Base-by-base conservation (phyloP, 495 filamentous ascomycete species). In the Durotheca rogersii region DNA sequence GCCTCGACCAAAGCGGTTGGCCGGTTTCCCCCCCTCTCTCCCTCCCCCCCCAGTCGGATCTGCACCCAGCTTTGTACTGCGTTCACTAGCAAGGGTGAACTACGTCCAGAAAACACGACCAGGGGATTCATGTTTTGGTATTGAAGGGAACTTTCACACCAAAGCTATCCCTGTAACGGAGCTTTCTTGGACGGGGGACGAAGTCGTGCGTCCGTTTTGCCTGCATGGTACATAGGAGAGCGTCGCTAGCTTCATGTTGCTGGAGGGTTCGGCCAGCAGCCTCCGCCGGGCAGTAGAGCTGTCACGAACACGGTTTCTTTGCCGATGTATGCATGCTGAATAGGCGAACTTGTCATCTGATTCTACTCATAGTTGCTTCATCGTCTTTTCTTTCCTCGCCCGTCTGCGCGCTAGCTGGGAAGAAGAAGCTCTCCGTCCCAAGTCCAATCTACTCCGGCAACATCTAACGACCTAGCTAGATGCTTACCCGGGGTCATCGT, bases 11-110 rank as follows among this genome's bases (percentile, higher is more conserved):
- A 43, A n/a, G 10, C 47, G 51, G 41, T 60, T 60, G 56, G 56
- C 32, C 34, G 40, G 37, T 23, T 23, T 15, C 21, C n/a, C 33
- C n/a, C n/a, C n/a, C n/a, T n/a, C n/a, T n/a, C n/a, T n/a, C n/a
- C n/a, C n/a, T n/a, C n/a, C n/a, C n/a, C 55, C 55, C 55, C 14
- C 14, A 53, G 55, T 45, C 44, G 14, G 55, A 58, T 58, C 55
- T 58, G 41, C 55, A 33, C 48, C 55, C 7, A 52, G 37, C 43
- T n/a, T n/a, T n/a, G n/a, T 49, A 20, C 34, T 19, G 37, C 49
- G 36, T 20, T 35, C 42, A 47, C 47, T 47, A 51, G 45, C 43
- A 46, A 41, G 50, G 44, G 33, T 37, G 31, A 58, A 42, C 25
- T 25, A 17, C n/a, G n/a, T n/a, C n/a, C 23, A 51, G 19, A 15